phyloP scores from a whole-genome alignment of 306 rosid species.

The Pyrus pyrifolia region DNA sequence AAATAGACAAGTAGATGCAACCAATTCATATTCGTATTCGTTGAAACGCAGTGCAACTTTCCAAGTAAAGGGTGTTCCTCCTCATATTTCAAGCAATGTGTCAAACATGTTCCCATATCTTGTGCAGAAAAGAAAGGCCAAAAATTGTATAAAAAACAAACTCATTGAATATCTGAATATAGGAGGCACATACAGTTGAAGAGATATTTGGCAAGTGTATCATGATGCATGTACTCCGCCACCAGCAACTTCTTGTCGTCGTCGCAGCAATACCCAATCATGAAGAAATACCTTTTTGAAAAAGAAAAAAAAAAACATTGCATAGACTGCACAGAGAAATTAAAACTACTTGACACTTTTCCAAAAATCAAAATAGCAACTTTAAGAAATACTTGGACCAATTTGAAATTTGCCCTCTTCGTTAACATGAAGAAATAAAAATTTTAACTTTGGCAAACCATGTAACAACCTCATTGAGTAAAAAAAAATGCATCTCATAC shows the following conservation, averaged over 20 bases:
- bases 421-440: not conserved
- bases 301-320: no score
- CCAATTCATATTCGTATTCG: no score
- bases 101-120: not conserved
- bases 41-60: not conserved
- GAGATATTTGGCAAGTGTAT: no score
- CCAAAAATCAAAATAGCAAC: not conserved
- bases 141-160: not conserved
- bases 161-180: not conserved
- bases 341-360: conserved; percentile 28
- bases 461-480: not conserved
- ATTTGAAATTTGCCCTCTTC: no score
- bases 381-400: not conserved
- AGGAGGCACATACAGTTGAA: conserved; percentile 39
- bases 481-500: conserved; percentile 24
- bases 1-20: not conserved
- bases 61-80: not conserved
- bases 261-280: no score
- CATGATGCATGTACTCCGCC: no score
- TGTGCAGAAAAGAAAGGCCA: not conserved
- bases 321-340: conserved; percentile 28
- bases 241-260: no score
- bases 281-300: no score
- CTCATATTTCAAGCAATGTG: not conserved
- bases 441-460: not conserved